Evolutionary conservation across 1,284 basidiomycete genomes (phyloP).

Genomic region (Heliocybe sulcata): DNA sequence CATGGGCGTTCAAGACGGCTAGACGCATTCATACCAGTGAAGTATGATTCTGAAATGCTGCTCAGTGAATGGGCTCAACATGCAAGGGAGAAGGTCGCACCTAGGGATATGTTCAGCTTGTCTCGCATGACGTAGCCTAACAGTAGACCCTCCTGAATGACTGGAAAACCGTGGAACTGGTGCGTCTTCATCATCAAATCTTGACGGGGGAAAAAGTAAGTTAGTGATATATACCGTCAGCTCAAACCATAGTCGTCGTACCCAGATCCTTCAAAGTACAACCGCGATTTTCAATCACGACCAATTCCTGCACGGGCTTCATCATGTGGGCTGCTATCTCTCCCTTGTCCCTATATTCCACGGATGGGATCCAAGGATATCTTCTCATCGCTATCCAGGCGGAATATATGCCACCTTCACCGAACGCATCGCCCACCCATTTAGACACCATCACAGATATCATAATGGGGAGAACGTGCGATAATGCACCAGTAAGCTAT

Average conservation of each 20-base stretch:
- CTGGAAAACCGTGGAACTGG: slow-evolving; percentile 56
- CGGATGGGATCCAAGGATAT: slow-evolving; percentile 71
- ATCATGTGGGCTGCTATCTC: slow-evolving; percentile 58
- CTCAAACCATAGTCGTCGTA: no score
- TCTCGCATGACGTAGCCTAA: slow-evolving; percentile 57
- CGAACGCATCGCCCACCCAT: slow-evolving; percentile 68
- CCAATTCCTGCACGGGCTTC: slow-evolving; percentile 42
- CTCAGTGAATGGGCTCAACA: neutral
- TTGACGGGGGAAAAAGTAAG: slow-evolving; percentile 14
- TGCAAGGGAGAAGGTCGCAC: slow-evolving; percentile 24
- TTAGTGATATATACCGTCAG: no score
- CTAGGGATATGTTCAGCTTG: slow-evolving; percentile 39
- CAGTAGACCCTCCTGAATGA: slow-evolving; percentile 41
- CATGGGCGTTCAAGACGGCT: slow-evolving; percentile 25
- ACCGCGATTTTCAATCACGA: slow-evolving; percentile 38
- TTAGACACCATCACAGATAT: slow-evolving; percentile 71
- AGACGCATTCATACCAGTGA: slow-evolving; percentile 23
- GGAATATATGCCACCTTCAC: slow-evolving; percentile 67
- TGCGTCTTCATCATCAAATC: slow-evolving; percentile 31
- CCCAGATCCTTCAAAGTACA: slow-evolving; percentile 43
- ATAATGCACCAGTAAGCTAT: slow-evolving; percentile 64
- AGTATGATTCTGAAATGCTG: neutral
- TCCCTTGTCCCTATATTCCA: slow-evolving; percentile 59
- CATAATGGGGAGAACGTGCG: slow-evolving; percentile 76
- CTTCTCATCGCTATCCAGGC: slow-evolving; percentile 67